Evolutionary conservation across 176 grass and related monocot genomes (phyloP).

Genomic region (Aegilops sharonensis): DNA sequence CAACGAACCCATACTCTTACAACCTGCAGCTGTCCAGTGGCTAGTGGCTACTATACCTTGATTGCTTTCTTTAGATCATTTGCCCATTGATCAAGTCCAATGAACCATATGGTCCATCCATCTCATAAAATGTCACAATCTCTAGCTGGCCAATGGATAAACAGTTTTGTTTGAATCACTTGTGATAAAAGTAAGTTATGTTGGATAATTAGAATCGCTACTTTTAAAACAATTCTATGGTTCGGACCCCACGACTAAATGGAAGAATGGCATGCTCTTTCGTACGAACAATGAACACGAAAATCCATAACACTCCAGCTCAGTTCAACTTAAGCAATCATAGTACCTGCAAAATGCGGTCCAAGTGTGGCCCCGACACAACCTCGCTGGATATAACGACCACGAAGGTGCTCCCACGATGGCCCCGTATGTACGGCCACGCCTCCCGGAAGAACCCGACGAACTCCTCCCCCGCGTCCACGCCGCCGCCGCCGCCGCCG

Average conservation of each 20-base stretch:
- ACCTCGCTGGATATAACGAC: slow-evolving; percentile 86
- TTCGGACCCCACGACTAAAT: not conserved
- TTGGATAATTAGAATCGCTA: not conserved
- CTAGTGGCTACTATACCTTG: not conserved
- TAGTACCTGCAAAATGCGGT: slow-evolving; percentile 75
- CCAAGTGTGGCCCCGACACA: slow-evolving; percentile 56
- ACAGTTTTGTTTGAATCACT: not conserved
- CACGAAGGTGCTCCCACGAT: slow-evolving; percentile 81
- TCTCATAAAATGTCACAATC: not conserved
- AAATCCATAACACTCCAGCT: not conserved
- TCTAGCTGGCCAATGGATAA: not conserved
- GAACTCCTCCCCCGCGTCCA: slow-evolving; percentile 43
- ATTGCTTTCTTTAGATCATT: not conserved
- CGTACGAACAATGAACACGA: not conserved
- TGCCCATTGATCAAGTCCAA: not conserved
- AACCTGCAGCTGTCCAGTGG: not conserved
- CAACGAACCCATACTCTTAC: not conserved
- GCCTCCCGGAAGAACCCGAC: slow-evolving; percentile 80
- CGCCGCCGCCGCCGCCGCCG: not conserved
- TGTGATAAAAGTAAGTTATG: not conserved
- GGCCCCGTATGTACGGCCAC: slow-evolving; percentile 84
- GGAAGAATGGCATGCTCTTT: not conserved
- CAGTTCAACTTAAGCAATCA: not conserved
- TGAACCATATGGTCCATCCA: not conserved
- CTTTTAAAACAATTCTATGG: not conserved